Base-by-base conservation (phyloP, 257 asterid genomes). In the Solanum bukasovii region DNA sequence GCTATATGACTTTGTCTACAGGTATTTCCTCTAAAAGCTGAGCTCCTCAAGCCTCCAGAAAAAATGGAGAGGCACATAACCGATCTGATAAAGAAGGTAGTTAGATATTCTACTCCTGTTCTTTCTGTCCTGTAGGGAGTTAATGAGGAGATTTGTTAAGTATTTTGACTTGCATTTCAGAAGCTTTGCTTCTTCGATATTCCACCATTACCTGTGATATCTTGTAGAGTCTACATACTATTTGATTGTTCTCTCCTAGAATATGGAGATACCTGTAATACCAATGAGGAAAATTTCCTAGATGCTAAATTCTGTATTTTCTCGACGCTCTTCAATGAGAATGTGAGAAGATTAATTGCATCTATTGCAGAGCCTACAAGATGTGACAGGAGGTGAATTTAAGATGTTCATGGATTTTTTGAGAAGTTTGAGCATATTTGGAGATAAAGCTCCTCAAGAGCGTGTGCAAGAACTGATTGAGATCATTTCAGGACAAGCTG, bases 41-140 rank as follows among this genome's bases (percentile, higher is more conserved):
- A 96, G 94, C 94, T 95, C 90, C 92, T 96, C 89, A 96, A 89
- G 92, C 98, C 99, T 65, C 77, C 92, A 21, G 98, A 95, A 87
- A 92, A 93, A 92, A 96, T 95, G 98, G 99, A 96, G 91, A 96
- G 99, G 90, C 99, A 96, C 90, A 94, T 95, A 38, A 95, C 99
- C 29, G 95, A 96, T 89, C 89, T 96, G 90, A 95, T 96, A 83
- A 96, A 95, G 90, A 94, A 92, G 94, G 99, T 95, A 85, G 12
- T 61, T 74, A 44, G 21, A 46, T 56, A 56, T 82, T 88, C 88
- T 84, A 52, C 79, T 79, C 52, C 90, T 46, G 40, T 40, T 31
- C 35, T 74, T 42, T 86, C 75, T 84, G 81, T 49, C 67, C 40
- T 14, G 40, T 44, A 27, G 40, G 67, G 85, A 27, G 38, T 78